These are phyloP conservation scores for Helotiales sp. DNA, from an alignment of 2,329 filamentous ascomycete species.

Conservation along the genomic window DNA sequence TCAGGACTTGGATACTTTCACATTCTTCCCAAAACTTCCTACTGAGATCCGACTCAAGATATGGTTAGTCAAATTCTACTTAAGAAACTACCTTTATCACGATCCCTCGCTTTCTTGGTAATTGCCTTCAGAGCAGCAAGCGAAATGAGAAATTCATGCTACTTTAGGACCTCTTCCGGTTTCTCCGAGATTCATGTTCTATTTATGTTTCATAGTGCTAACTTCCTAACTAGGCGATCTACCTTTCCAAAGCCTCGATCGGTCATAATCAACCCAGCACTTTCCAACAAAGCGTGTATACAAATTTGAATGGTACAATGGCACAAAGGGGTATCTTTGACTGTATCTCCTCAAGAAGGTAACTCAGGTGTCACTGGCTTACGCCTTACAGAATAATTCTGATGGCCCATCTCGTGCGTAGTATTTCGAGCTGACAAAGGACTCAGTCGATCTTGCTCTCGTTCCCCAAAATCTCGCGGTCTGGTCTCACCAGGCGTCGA, in stretches of 20 bases:
- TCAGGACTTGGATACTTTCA: neutral
- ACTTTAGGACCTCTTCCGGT: no score
- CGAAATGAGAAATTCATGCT: no score
- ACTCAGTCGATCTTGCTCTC: neutral
- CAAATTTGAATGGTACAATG: no score
- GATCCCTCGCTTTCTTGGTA: no score
- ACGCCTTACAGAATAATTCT: neutral
- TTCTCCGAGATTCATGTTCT: no score
- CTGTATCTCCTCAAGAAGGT: no score
- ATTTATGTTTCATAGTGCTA: no score
- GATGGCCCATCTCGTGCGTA: neutral
- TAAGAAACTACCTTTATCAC: no score
- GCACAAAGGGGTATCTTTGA: no score
- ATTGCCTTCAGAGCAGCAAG: no score
- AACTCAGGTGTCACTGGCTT: neutral
- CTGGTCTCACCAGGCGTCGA: neutral
- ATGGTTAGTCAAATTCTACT: no score
- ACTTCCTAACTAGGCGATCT: no score
- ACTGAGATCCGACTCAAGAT: neutral
- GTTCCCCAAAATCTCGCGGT: neutral
- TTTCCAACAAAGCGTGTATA: neutral
- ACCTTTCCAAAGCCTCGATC: neutral
- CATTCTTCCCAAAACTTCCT: neutral
- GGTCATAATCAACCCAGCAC: neutral
- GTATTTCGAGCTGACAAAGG: neutral